phyloP scores from a whole-genome alignment of 768 basidiomycete genomes.

The Russula foetens region DNA sequence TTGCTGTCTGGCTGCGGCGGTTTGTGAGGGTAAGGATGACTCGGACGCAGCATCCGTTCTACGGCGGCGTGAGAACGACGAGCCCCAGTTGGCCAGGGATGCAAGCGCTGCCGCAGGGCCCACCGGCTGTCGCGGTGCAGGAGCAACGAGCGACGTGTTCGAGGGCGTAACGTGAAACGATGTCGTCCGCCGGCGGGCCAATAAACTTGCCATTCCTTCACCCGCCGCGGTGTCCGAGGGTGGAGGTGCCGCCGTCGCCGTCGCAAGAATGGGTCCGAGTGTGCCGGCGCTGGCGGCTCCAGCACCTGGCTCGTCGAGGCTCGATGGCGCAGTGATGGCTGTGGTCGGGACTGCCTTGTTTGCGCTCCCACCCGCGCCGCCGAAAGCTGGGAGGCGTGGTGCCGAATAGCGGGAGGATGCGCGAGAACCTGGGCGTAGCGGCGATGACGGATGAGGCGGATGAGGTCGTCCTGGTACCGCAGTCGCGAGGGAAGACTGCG shows the following conservation, averaged over 20 bases:
- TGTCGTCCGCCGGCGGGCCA: constrained; percentile 43
- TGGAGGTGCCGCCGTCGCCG: constrained; percentile 34
- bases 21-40: not conserved
- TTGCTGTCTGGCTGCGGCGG: not conserved
- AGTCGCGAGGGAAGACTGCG: not conserved
- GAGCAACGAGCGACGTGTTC: constrained; percentile 25
- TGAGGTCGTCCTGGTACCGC: constrained; percentile 4
- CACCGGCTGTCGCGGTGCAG: constrained; percentile 23
- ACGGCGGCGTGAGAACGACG: constrained; percentile 15
- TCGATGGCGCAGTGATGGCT: constrained; percentile 36
- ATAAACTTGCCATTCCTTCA: constrained; percentile 46
- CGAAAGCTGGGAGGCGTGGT: constrained; percentile 53
- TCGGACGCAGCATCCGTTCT: not conserved
- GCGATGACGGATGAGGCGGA: constrained; percentile 22
- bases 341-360: constrained; percentile 47
- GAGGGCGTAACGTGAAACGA: constrained; percentile 46
- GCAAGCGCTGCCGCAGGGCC: constrained; percentile 21
- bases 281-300: no score
- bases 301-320: constrained; percentile 6
- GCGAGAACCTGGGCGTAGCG: constrained; percentile 64
- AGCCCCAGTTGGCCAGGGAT: constrained; percentile 25
- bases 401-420: constrained; percentile 63
- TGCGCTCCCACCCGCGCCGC: constrained; percentile 54
- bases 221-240: constrained; percentile 55
- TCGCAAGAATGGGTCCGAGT: not conserved